These are phyloP conservation scores for Cyclotella cryptica DNA, from an alignment of 108 stramenopile species.

Conservation along the genomic window DNA sequence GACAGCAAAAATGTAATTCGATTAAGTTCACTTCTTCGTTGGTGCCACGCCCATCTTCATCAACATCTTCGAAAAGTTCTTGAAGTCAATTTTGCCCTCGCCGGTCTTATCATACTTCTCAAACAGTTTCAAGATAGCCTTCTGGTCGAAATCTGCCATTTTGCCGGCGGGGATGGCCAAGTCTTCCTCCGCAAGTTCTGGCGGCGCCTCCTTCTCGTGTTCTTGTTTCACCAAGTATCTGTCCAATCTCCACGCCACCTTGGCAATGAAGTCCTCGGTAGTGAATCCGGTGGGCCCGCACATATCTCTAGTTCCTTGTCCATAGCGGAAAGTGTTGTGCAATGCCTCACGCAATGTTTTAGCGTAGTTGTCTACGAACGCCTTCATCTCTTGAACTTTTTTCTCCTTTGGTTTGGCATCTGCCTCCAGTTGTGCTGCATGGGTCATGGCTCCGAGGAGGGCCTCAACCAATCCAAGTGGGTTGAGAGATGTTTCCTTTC, in stretches of 20 bases:
- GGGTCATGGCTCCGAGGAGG: slow-evolving; percentile 95
- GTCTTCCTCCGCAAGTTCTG: slow-evolving; percentile 75
- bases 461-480: slow-evolving; percentile 97
- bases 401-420: slow-evolving; percentile 73
- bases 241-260: slow-evolving; percentile 92
- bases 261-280: slow-evolving; percentile 93
- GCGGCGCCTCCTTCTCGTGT: slow-evolving; percentile 78
- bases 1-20: too few species aligned
- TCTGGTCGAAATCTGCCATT: slow-evolving; percentile 76
- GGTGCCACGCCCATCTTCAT: slow-evolving; percentile 95
- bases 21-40: slow-evolving; percentile 34
- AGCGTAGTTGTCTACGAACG: slow-evolving; percentile 78
- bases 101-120: slow-evolving; percentile 90
- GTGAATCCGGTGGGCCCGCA: slow-evolving; percentile 93
- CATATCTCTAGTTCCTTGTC: slow-evolving; percentile 97
- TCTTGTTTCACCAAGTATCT: slow-evolving; percentile 82
- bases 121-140: slow-evolving; percentile 86
- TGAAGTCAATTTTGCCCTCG: slow-evolving; percentile 87
- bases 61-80: slow-evolving; percentile 92
- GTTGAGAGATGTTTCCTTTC: slow-evolving; percentile 96
- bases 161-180: slow-evolving; percentile 75
- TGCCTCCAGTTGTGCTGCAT: slow-evolving; percentile 83
- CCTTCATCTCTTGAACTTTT: slow-evolving; percentile 53
- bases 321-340: slow-evolving; percentile 97
- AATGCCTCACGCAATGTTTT: slow-evolving; percentile 82